A percentile compares a stretch with the other conserved stretches of the same genome.
These are phyloP conservation scores for Rhizopogon vesiculosus DNA, from an alignment of 768 basidiomycete genomes.

Conservation along the genomic window DNA sequence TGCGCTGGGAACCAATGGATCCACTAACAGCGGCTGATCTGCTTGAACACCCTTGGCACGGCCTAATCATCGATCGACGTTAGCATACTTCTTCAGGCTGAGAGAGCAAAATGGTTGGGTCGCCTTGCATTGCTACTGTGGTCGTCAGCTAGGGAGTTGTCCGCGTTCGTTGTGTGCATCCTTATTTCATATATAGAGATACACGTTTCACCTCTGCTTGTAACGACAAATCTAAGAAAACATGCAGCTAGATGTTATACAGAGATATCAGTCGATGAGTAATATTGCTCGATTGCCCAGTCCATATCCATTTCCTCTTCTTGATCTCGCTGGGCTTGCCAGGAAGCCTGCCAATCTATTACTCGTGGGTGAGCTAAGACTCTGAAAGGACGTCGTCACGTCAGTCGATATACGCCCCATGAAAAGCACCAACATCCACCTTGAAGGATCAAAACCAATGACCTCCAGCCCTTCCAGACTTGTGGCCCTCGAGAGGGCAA, in stretches of 20 bases:
- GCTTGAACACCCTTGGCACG: too few species aligned
- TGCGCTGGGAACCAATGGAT: too few species aligned
- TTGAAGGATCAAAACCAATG: constrained; percentile 29
- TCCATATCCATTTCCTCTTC: constrained; percentile 30
- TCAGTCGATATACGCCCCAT: not conserved
- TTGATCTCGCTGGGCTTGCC: constrained; percentile 15
- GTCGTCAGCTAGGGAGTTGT: too few species aligned
- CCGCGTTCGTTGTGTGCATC: too few species aligned
- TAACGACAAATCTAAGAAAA: not conserved
- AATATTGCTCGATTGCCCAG: constrained; percentile 26
- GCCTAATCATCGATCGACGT: too few species aligned
- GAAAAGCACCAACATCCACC: constrained; percentile 10
- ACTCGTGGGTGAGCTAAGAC: constrained; percentile 33
- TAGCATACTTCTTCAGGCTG: constrained; percentile 2
- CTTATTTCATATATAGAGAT: not conserved
- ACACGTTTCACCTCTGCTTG: not conserved
- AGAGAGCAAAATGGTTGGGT: too few species aligned
- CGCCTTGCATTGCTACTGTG: too few species aligned
- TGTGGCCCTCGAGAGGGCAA: constrained; percentile 36
- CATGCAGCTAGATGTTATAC: constrained; percentile 2
- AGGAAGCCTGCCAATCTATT: constrained; percentile 25
- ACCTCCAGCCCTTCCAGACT: constrained; percentile 36
- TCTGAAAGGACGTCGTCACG: constrained; percentile 14
- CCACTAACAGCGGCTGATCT: too few species aligned
- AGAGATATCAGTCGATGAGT: constrained; percentile 18